Evolutionary conservation across 345 rosid species (phyloP).

Genomic region (Turritis glabra): DNA sequence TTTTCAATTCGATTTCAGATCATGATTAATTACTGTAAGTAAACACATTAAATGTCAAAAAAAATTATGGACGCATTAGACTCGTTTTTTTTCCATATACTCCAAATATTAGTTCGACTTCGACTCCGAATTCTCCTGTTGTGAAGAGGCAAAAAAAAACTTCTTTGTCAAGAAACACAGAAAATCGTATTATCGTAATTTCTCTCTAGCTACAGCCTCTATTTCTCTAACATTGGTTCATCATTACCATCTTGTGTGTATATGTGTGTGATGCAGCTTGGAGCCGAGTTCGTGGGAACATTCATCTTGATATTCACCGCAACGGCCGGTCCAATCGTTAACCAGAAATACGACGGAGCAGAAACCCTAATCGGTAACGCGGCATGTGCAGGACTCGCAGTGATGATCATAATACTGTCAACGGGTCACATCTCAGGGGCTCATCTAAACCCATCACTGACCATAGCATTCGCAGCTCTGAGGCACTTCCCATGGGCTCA

Average conservation of each 20-base stretch:
- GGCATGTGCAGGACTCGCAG: constrained; percentile 87
- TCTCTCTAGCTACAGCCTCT: background rate
- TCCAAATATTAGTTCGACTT: too few species aligned
- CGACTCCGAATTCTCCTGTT: too few species aligned
- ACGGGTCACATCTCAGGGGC: constrained; percentile 98
- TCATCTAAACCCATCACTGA: constrained; percentile 89
- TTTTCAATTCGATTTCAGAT: too few species aligned
- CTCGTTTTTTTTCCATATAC: too few species aligned
- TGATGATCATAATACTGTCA: constrained; percentile 86
- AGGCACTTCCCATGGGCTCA: constrained; percentile 96
- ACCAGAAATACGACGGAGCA: constrained; percentile 72
- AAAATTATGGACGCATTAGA: too few species aligned
- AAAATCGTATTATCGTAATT: background rate
- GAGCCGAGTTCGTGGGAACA: constrained; percentile 97
- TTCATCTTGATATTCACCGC: constrained; percentile 92
- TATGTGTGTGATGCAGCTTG: constrained; percentile 55
- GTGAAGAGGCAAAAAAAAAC: too few species aligned
- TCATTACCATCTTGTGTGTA: background rate
- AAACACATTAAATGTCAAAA: too few species aligned
- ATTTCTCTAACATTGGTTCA: background rate
- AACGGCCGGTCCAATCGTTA: constrained; percentile 90
- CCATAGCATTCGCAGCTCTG: constrained; percentile 82
- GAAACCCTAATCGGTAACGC: constrained; percentile 92
- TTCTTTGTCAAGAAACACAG: background rate
- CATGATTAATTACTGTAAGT: too few species aligned